Conservation (phyloP, 1,139 yeast genomes). For the Starmera stellimalicola region DNA sequence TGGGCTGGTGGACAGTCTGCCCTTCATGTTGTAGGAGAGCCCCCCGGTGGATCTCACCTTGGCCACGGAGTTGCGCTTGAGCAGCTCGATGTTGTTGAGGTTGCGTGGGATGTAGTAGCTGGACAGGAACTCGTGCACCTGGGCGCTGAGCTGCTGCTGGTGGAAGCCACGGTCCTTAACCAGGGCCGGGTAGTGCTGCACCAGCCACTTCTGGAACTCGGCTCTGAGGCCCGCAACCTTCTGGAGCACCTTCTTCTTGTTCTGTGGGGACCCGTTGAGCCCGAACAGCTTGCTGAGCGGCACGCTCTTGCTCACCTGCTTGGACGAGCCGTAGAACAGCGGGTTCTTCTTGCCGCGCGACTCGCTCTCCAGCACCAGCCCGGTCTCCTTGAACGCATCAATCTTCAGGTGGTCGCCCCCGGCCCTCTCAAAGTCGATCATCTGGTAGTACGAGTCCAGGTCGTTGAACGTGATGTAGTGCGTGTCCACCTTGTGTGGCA, state of each 20-base stretch:
- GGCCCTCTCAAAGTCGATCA: slow-evolving; percentile 39
- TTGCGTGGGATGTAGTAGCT: too few species aligned
- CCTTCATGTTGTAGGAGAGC: slow-evolving; percentile 59
- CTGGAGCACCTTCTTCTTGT: slow-evolving; percentile 15
- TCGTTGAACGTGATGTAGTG: slow-evolving; percentile 40
- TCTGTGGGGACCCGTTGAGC: slow-evolving; percentile 12
- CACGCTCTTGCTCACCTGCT: not conserved
- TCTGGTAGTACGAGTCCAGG: slow-evolving; percentile 41
- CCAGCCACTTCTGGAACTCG: slow-evolving; percentile 32
- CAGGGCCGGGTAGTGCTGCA: slow-evolving; percentile 29
- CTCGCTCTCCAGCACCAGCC: slow-evolving; percentile 26
- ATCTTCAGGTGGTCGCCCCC: slow-evolving; percentile 40
- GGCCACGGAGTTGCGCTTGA: slow-evolving; percentile 6
- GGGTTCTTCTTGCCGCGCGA: slow-evolving; percentile 22
- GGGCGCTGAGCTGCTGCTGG: slow-evolving; percentile 25
- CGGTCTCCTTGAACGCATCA: slow-evolving; percentile 43
- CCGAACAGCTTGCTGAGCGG: not conserved
- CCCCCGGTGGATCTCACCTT: slow-evolving; percentile 64
- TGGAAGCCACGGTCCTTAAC: slow-evolving; percentile 20
- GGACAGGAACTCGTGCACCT: slow-evolving; percentile 9
- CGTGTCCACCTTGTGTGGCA: slow-evolving; percentile 41
- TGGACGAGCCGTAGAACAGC: slow-evolving; percentile 16
- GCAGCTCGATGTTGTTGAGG: slow-evolving; percentile 14
- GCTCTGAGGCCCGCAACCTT: slow-evolving; percentile 20
- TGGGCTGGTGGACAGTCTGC: slow-evolving; percentile 66